Conservation (phyloP, 208 protist species). For the Crithidia bombi region DNA sequence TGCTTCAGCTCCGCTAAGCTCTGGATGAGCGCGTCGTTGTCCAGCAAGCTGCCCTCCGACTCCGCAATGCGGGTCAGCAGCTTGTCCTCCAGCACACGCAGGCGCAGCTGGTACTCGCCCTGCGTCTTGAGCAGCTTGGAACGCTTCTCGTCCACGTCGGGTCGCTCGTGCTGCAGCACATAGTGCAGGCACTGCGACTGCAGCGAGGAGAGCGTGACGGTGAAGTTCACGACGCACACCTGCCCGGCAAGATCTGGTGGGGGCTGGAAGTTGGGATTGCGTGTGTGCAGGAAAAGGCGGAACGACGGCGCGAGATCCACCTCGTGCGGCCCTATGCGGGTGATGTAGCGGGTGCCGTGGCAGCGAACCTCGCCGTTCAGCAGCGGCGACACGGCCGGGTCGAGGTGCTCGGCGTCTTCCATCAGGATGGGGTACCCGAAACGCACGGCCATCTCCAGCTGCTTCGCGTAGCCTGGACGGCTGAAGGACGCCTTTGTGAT, state of each 20-base stretch:
- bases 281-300: conserved; percentile 96
- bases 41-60: conserved; percentile 96
- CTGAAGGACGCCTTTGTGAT: conserved; percentile 96
- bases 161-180: conserved; percentile 93
- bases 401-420: conserved; percentile 99
- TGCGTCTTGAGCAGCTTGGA: conserved; percentile 93
- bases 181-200: conserved; percentile 95
- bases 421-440: conserved; percentile 99
- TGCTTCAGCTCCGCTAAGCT: conserved; percentile 95
- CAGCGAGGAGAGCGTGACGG: conserved; percentile 96
- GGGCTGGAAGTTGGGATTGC: conserved; percentile 95
- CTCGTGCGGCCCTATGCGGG: conserved; percentile 96
- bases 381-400: conserved; percentile 98
- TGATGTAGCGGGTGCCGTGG: conserved; percentile 93
- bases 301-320: conserved; percentile 98
- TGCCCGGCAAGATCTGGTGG: conserved; percentile 95
- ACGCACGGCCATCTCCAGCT: conserved; percentile 97
- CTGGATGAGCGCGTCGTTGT: conserved; percentile 96
- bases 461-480: conserved; percentile 98
- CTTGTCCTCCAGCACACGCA: conserved; percentile 96
- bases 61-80: conserved; percentile 95
- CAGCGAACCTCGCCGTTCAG: conserved; percentile 97
- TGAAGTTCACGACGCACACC: conserved; percentile 99
- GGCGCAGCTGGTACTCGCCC: conserved; percentile 94
- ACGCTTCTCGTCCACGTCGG: conserved; percentile 95